Conservation (phyloP, 1,284 basidiomycete genomes). For the Phellopilus nigrolimitatus region DNA sequence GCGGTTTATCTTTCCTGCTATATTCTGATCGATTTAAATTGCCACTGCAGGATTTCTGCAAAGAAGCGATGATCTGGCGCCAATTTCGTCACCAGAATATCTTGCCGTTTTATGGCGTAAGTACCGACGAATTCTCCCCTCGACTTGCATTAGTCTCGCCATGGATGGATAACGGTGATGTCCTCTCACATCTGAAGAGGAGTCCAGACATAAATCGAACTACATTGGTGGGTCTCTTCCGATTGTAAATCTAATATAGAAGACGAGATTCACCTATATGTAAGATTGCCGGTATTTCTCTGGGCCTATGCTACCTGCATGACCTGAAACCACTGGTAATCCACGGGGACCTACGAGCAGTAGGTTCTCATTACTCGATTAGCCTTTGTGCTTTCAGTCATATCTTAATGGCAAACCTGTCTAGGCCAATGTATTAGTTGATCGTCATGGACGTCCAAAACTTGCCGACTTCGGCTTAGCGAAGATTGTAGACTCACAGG, state of each 20-base stretch:
- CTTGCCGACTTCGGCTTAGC: slow-evolving; percentile 13
- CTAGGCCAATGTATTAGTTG: slow-evolving; percentile 13
- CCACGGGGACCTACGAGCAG: slow-evolving; percentile 11
- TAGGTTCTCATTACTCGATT: neutral
- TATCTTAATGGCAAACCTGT: too few species aligned
- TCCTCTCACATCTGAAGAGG: neutral
- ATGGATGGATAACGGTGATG: slow-evolving; percentile 10
- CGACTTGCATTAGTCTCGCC: slow-evolving; percentile 8
- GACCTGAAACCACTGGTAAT: slow-evolving; percentile 1
- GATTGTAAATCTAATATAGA: neutral
- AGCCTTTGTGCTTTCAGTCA: neutral
- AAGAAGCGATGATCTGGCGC: slow-evolving; percentile 14
- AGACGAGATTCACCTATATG: neutral
- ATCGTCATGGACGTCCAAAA: slow-evolving; percentile 4
- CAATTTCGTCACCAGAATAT: slow-evolving; percentile 1
- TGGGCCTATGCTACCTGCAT: slow-evolving; percentile 3
- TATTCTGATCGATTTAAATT: neutral
- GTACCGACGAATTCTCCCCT: slow-evolving; percentile 8
- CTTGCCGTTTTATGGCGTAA: slow-evolving; percentile 3
- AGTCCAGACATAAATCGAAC: neutral
- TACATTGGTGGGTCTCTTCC: neutral
- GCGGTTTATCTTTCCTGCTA: neutral
- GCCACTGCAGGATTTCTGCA: slow-evolving; percentile 16
- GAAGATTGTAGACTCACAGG: slow-evolving; percentile 12
- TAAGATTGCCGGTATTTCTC: neutral